Percentiles rank a stretch among this genome's conserved stretches.
These are phyloP conservation scores for Flaveria sonorensis DNA, from an alignment of 129 eudicot genomes.

Conservation along the genomic window DNA sequence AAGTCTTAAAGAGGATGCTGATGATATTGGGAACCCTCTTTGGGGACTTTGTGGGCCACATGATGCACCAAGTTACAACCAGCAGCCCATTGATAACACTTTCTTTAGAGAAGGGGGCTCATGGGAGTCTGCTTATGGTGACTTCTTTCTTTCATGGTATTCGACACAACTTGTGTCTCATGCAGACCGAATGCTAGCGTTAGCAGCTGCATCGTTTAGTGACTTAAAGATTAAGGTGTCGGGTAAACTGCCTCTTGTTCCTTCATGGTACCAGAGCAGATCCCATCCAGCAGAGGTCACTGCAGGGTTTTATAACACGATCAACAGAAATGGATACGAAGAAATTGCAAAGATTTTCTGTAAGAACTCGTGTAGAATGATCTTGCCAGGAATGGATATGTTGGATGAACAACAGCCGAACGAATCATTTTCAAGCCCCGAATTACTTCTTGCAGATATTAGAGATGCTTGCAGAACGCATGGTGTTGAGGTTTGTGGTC, in stretches of 20 bases:
- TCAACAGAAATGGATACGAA: conserved; percentile 60
- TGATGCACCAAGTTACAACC: conserved; percentile 64
- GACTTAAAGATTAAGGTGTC: conserved; percentile 42
- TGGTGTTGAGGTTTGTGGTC: conserved; percentile 54
- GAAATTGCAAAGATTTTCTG: conserved; percentile 50
- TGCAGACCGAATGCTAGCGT: conserved; percentile 66
- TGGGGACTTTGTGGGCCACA: conserved; percentile 97
- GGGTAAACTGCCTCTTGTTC: conserved; percentile 68
- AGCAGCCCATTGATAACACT: conserved; percentile 50
- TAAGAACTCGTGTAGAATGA: conserved; percentile 51
- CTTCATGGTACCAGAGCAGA: conserved; percentile 58
- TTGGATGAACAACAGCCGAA: conserved; percentile 60
- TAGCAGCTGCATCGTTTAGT: conserved; percentile 59
- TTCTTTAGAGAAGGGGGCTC: conserved; percentile 76
- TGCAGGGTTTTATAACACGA: conserved; percentile 77
- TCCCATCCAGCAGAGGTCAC: conserved; percentile 85
- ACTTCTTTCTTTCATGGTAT: conserved; percentile 93
- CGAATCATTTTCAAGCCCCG: conserved; percentile 57
- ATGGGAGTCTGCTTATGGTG: conserved; percentile 84
- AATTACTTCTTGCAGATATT: conserved; percentile 50
- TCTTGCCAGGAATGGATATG: conserved; percentile 79
- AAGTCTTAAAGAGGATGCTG: conserved; percentile 55
- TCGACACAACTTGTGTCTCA: conserved; percentile 59
- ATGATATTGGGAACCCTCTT: conserved; percentile 56
- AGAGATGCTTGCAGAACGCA: conserved; percentile 48